A percentile compares a stretch with the other conserved stretches of the same genome.
These are phyloP conservation scores for Phytopythium helicoides DNA, from an alignment of 352 stramenopile species.

Conservation along the genomic window DNA sequence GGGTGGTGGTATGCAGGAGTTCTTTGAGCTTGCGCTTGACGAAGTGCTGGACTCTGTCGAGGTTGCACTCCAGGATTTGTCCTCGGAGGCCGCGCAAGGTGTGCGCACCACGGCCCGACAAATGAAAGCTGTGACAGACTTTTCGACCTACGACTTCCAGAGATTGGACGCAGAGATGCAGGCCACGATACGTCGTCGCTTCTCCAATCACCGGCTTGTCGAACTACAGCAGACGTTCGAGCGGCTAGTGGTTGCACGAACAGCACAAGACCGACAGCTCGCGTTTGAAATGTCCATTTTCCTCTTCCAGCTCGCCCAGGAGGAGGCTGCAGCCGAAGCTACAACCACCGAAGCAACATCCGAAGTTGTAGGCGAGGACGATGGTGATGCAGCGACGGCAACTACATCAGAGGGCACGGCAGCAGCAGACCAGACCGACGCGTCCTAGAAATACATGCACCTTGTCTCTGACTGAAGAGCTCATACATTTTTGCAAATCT, in stretches of 20 bases:
- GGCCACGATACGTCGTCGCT: conserved; percentile 42
- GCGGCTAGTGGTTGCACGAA: conserved; percentile 54
- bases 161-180: conserved; percentile 41
- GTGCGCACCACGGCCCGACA: conserved; percentile 41
- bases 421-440: no score
- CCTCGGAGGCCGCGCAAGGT: conserved; percentile 41
- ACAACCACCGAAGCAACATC: not conserved
- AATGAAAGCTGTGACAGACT: conserved; percentile 51
- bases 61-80: conserved; percentile 55
- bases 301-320: conserved; percentile 66
- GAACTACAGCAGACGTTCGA: conserved; percentile 71
- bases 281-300: conserved; percentile 58
- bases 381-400: not conserved
- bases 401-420: no score
- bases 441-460: no score
- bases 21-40: conserved; percentile 65
- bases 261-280: conserved; percentile 39
- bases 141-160: conserved; percentile 42
- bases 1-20: conserved; percentile 27
- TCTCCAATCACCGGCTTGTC: conserved; percentile 56
- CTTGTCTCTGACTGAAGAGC: no score
- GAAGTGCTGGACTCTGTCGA: conserved; percentile 57
- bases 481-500: no score
- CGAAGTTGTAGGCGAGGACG: not conserved
- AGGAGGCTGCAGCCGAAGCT: conserved; percentile 17